Evolutionary conservation across 139 green algal genomes (phyloP).

Genomic region (Chlamydomonas sp.): DNA sequence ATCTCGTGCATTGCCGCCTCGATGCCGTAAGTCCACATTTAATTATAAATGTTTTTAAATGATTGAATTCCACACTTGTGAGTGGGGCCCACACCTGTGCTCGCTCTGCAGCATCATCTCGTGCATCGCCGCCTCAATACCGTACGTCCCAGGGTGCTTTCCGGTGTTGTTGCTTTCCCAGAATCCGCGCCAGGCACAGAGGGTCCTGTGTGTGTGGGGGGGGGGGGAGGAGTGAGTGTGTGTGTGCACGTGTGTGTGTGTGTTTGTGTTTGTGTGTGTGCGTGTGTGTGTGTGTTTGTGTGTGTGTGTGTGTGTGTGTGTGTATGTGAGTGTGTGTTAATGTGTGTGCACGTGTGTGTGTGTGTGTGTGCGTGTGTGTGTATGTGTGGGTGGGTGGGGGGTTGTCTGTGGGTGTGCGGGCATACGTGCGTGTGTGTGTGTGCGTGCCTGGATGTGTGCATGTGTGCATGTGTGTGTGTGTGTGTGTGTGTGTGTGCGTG

Average conservation of each 20-base stretch:
- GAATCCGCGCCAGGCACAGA: slow-evolving; percentile 26
- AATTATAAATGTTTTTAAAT: slow-evolving; percentile 14
- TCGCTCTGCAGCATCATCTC: slow-evolving; percentile 50
- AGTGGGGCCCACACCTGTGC: slow-evolving; percentile 46
- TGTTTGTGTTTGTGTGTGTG: too few relatives aligned
- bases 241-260: too few relatives aligned
- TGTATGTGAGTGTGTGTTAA: too few relatives aligned
- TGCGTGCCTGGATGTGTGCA: not conserved
- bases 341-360: not conserved
- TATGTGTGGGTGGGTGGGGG: not conserved
- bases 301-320: too few relatives aligned
- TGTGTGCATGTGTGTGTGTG: too few relatives aligned
- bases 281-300: too few relatives aligned
- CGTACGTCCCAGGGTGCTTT: slow-evolving; percentile 18
- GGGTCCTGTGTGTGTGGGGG: slow-evolving; percentile 6
- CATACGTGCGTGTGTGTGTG: not conserved
- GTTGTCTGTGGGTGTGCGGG: not conserved
- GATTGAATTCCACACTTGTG: too few relatives aligned
- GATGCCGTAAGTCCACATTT: too few relatives aligned
- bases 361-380: slow-evolving; percentile 1
- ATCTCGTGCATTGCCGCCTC: too few relatives aligned
- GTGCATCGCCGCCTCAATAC: slow-evolving; percentile 37
- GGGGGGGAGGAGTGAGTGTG: too few relatives aligned
- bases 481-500: too few relatives aligned
- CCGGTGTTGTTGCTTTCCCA: slow-evolving; percentile 10